Conservation (phyloP, 2,329 filamentous ascomycete species). For the Cercospora zeae-maydis region DNA sequence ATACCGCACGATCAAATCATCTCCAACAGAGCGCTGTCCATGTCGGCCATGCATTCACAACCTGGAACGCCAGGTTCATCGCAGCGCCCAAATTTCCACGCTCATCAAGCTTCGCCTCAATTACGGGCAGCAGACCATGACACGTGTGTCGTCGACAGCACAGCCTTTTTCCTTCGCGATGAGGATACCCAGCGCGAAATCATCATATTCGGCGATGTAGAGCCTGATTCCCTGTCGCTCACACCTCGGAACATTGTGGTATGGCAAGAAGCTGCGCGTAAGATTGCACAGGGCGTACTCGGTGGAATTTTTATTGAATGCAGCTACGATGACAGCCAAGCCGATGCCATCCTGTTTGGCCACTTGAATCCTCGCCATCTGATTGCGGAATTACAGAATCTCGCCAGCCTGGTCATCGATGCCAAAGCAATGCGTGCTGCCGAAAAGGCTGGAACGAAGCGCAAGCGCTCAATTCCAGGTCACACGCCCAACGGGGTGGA, state of each 20-base stretch:
- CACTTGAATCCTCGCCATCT: conserved; percentile 83
- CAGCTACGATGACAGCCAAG: conserved; percentile 79
- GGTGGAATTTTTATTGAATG: conserved; percentile 91
- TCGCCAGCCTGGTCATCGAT: conserved; percentile 68
- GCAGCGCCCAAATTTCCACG: conserved; percentile 29
- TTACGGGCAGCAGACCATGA: conserved; percentile 21
- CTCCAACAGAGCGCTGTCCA: conserved; percentile 27
- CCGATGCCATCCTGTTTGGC: conserved; percentile 76
- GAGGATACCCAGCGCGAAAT: conserved; percentile 65
- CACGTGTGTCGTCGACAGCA: conserved; percentile 75
- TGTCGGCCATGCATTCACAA: conserved; percentile 28
- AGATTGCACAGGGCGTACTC: conserved; percentile 69
- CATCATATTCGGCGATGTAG: conserved; percentile 91
- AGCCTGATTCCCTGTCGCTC: conserved; percentile 81
- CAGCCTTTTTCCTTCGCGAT: conserved; percentile 81
- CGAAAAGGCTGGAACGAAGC: conserved; percentile 53
- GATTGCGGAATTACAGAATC: conserved; percentile 68
- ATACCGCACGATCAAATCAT: conserved; percentile 20
- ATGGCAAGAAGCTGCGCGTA: conserved; percentile 85
- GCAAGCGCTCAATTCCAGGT: conserved; percentile 52
- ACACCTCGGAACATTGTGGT: conserved; percentile 76
- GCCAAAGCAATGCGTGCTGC: conserved; percentile 37
- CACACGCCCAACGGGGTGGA: conserved; percentile 39
- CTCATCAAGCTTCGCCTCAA: conserved; percentile 29
- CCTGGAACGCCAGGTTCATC: conserved; percentile 32